A percentile compares a stretch with the other conserved stretches of the same genome.
These are phyloP conservation scores for Aspergillus piperis DNA, from an alignment of 2,329 filamentous ascomycete genomes.

Conservation along the genomic window DNA sequence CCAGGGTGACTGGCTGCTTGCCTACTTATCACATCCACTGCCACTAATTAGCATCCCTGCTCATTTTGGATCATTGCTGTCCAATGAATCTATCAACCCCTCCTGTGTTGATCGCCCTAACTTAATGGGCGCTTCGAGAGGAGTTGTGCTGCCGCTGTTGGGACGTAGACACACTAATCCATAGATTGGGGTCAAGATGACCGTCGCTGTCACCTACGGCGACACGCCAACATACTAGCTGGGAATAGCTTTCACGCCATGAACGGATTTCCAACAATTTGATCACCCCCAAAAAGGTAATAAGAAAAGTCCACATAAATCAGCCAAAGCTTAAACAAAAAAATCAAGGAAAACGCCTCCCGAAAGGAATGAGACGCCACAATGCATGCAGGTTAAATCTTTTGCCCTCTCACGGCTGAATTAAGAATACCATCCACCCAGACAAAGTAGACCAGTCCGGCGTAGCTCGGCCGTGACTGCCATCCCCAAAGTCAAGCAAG, in stretches of 20 bases:
- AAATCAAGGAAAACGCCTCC: not conserved
- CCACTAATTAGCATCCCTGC: no score
- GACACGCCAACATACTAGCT: constrained; percentile 4
- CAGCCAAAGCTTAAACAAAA: not conserved
- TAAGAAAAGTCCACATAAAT: not conserved
- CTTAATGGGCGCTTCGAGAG: constrained; percentile 4
- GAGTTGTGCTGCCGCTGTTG: constrained; percentile 3
- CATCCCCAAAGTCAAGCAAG: not conserved
- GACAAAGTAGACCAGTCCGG: not conserved
- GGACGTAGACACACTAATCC: not conserved
- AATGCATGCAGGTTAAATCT: constrained; percentile 8
- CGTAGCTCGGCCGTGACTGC: not conserved
- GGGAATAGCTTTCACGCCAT: not conserved
- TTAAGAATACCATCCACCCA: not conserved
- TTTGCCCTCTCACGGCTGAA: constrained; percentile 1
- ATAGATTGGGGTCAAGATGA: not conserved
- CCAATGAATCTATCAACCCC: not conserved
- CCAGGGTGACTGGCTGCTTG: not conserved
- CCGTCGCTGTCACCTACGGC: not conserved
- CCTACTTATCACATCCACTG: not conserved
- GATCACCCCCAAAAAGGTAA: constrained; percentile 7
- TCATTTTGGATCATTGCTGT: not conserved
- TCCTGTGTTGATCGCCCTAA: not conserved
- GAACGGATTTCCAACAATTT: constrained; percentile 1
- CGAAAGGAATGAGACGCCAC: constrained; percentile 8